These are phyloP conservation scores for Phytophthora sp. DNA, from an alignment of 352 stramenopile species.

Conservation along the genomic window DNA sequence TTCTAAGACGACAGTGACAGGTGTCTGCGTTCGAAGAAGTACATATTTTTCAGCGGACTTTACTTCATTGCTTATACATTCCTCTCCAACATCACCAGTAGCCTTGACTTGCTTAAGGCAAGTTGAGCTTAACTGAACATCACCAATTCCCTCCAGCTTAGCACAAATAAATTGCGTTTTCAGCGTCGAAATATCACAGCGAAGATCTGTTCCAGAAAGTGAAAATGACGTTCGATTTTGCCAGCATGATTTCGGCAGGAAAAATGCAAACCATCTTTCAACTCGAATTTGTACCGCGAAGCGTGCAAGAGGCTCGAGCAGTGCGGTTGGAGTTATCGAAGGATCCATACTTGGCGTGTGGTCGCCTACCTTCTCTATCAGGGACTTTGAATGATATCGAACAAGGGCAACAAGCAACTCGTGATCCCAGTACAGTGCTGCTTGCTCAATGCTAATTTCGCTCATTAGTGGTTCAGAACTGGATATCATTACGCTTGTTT, in stretches of 20 bases:
- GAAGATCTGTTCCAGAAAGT: conserved; percentile 43
- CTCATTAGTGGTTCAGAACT: conserved; percentile 58
- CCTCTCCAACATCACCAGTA: background rate
- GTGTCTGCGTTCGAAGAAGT: conserved; percentile 38
- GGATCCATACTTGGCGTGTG: background rate
- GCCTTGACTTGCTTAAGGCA: conserved; percentile 26
- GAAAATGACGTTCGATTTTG: conserved; percentile 50
- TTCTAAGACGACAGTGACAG: conserved; percentile 47
- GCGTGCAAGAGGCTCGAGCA: background rate
- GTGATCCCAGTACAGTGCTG: conserved; percentile 76
- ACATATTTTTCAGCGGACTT: conserved; percentile 48
- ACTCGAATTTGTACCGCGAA: conserved; percentile 54
- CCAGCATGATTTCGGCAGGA: conserved; percentile 49
- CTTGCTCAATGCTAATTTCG: conserved; percentile 56
- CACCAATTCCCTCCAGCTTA: conserved; percentile 43
- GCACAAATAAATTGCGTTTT: conserved; percentile 35
- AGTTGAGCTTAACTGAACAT: conserved; percentile 50
- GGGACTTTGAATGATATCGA: conserved; percentile 47
- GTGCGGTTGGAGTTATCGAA: background rate
- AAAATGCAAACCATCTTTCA: conserved; percentile 63
- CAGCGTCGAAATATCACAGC: conserved; percentile 50
- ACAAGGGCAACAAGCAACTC: conserved; percentile 67
- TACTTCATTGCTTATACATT: background rate
- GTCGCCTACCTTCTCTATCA: background rate
- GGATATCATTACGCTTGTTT: conserved; percentile 57